Percentiles rank a stretch among this genome's conserved stretches.
These are phyloP conservation scores for Citrus sp. DNA, from an alignment of 345 rosid genomes.

Conservation along the genomic window DNA sequence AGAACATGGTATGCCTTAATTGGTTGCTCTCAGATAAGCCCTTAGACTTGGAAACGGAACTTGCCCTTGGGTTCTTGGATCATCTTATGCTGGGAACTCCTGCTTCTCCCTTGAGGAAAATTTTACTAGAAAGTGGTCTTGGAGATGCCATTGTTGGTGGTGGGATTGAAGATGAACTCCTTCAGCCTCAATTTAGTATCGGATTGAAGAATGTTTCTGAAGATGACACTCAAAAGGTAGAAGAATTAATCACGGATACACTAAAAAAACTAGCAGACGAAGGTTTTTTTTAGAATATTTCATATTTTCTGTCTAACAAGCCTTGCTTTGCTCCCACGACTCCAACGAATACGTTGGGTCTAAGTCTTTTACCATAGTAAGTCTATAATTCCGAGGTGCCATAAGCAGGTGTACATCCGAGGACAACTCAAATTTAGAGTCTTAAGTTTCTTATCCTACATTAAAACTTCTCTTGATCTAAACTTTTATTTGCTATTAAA, in stretches of 20 bases:
- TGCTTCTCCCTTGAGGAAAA: conserved; percentile 92
- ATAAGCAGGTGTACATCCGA: too few species aligned
- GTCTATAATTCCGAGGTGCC: too few species aligned
- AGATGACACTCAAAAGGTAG: conserved; percentile 69
- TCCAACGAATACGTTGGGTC: too few species aligned
- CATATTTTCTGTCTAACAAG: too few species aligned
- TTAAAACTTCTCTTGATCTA: too few species aligned
- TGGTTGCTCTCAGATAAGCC: conserved; percentile 90
- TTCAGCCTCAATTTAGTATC: conserved; percentile 91
- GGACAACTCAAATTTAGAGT: too few species aligned
- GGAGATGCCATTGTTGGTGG: conserved; percentile 94
- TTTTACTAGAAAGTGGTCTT: conserved; percentile 86
- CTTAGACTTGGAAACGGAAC: conserved; percentile 85
- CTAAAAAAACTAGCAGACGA: conserved; percentile 73
- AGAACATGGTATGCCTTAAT: conserved; percentile 91
- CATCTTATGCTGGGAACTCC: conserved; percentile 96
- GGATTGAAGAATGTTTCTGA: conserved; percentile 88
- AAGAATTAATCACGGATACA: conserved; percentile 68
- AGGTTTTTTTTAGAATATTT: conserved; percentile 41
- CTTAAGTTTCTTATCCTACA: too few species aligned
- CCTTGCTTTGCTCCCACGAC: too few species aligned
- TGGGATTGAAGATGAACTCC: conserved; percentile 88
- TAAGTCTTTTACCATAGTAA: too few species aligned
- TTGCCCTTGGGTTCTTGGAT: conserved; percentile 84
- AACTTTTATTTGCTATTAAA: too few species aligned